Percentiles rank a stretch among this genome's conserved stretches.
These are phyloP conservation scores for Dictyostelium intermedium DNA, from an alignment of 78 protist species.

Conservation along the genomic window DNA sequence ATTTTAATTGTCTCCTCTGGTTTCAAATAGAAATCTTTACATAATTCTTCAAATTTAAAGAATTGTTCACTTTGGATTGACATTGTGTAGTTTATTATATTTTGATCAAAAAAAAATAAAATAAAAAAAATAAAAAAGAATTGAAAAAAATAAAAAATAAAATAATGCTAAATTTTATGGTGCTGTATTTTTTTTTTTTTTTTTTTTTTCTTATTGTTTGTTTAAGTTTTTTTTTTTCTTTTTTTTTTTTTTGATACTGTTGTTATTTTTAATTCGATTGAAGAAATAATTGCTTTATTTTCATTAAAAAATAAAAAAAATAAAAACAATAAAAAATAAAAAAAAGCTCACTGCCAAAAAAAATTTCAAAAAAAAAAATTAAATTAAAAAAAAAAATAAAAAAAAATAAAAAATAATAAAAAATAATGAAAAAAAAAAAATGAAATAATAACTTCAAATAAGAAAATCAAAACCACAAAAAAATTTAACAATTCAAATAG, in stretches of 20 bases:
- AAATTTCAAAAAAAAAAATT: no score
- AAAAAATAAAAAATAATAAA: no score
- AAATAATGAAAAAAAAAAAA: no score
- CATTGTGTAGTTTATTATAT: background rate
- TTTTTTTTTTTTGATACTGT: background rate
- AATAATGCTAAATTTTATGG: no score
- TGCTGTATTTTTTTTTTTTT: no score
- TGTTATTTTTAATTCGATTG: background rate
- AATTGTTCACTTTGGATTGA: conserved; percentile 64
- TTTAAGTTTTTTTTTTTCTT: background rate
- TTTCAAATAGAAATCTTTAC: conserved; percentile 34
- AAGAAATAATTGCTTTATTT: background rate
- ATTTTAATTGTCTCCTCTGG: conserved; percentile 42
- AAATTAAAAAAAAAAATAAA: no score
- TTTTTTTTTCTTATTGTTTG: no score
- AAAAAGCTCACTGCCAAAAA: background rate
- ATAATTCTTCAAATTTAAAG: conserved; percentile 45
- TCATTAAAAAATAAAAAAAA: background rate
- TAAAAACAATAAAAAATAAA: background rate
- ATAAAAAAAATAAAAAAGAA: no score
- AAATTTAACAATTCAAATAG: no score
- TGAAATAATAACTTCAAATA: background rate
- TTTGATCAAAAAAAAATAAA: no score
- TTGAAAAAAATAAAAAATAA: no score
- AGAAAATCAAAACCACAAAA: background rate